Conservation (phyloP, 2,329 filamentous ascomycete species). For the Boeremia exigua region DNA sequence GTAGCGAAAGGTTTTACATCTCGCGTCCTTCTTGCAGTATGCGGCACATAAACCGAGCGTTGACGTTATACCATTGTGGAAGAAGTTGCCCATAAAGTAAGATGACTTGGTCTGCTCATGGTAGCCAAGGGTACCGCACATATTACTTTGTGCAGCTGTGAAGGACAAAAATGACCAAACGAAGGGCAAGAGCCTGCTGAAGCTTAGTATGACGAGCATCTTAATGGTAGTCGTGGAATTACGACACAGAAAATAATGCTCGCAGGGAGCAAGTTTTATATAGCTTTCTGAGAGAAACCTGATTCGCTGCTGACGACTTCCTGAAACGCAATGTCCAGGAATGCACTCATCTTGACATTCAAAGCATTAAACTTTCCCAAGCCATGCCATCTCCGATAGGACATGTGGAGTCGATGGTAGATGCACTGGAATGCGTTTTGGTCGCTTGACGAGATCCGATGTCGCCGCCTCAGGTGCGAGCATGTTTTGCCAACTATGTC, state of each 20-base stretch:
- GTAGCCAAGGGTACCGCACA: conserved; percentile 22
- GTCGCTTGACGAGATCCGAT: not conserved
- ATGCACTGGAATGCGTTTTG: not conserved
- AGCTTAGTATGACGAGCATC: not conserved
- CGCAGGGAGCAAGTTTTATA: not conserved
- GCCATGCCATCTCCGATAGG: too few species aligned
- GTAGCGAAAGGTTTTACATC: conserved; percentile 29
- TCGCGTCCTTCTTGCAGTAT: conserved; percentile 25
- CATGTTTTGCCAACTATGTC: too few species aligned
- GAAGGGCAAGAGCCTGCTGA: not conserved
- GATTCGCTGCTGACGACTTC: not conserved
- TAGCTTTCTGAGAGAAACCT: not conserved
- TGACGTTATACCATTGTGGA: conserved; percentile 23
- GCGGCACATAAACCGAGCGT: conserved; percentile 27
- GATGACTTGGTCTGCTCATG: conserved; percentile 14
- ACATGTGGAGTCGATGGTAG: too few species aligned
- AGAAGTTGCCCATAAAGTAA: conserved; percentile 35
- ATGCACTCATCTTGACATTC: too few species aligned
- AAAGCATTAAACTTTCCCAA: too few species aligned
- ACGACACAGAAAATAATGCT: too few species aligned
- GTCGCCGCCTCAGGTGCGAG: too few species aligned
- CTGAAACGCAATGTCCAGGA: too few species aligned
- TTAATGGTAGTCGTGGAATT: too few species aligned
- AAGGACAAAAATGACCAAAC: not conserved
- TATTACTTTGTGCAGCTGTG: not conserved